phyloP scores from a whole-genome alignment of 805 yeast species.

The Candida silvatica region DNA sequence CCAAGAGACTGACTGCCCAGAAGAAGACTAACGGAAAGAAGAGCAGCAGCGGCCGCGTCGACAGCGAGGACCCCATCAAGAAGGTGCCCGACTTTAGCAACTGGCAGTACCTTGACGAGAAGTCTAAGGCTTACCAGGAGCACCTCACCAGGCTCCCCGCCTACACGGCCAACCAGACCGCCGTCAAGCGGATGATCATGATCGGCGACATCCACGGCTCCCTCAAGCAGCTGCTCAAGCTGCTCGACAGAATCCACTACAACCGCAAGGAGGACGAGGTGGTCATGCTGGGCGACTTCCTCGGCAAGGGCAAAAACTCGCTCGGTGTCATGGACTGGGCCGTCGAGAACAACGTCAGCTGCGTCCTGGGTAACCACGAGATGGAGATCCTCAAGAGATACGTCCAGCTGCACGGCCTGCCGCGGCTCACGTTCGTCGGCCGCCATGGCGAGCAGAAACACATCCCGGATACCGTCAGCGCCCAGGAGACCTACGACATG shows the following conservation, averaged over 20 bases:
- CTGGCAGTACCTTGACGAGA: conserved; percentile 11
- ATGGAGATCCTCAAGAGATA: conserved; percentile 59
- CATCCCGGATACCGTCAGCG: conserved; percentile 4
- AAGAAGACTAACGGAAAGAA: too few relatives aligned
- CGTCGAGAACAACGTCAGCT: conserved; percentile 48
- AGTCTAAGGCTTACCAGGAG: conserved; percentile 11
- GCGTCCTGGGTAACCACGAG: conserved; percentile 89
- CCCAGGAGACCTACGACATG: conserved; percentile 21
- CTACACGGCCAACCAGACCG: conserved; percentile 6
- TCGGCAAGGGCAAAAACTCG: conserved; percentile 78
- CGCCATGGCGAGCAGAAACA: conserved; percentile 4
- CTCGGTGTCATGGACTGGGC: conserved; percentile 59
- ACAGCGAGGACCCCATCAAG: conserved; percentile 20
- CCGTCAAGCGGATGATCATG: conserved; percentile 43
- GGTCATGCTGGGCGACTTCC: conserved; percentile 75
- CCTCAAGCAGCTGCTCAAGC: conserved; percentile 39
- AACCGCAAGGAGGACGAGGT: conserved; percentile 45
- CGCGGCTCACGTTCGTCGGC: conserved; percentile 13
- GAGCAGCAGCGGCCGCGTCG: too few relatives aligned
- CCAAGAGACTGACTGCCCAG: too few relatives aligned
- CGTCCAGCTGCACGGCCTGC: conserved; percentile 47
- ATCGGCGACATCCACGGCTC: conserved; percentile 91
- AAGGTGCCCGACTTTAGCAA: conserved; percentile 16
- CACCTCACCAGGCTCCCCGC: conserved; percentile 13
- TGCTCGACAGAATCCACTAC: conserved; percentile 43